phyloP scores from a whole-genome alignment of 78 protist species.

The Parvularia atlantis region DNA sequence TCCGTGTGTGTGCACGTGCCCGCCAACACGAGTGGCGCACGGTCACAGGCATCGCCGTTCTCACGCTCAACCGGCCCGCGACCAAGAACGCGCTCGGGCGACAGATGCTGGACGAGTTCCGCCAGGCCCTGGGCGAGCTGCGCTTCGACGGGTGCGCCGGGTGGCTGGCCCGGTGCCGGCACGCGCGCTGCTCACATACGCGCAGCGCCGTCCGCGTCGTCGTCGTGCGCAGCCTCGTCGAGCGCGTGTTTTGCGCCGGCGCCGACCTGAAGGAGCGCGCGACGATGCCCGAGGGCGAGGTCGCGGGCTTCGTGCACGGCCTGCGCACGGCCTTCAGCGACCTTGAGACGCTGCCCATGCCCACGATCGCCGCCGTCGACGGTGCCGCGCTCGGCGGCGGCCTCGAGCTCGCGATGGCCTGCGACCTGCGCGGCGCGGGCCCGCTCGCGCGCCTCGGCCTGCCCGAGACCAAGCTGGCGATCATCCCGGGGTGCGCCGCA shows the following conservation, averaged over 20 bases:
- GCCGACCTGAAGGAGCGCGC: constrained; percentile 88
- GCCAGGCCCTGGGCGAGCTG: constrained; percentile 4
- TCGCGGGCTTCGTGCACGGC: constrained; percentile 50
- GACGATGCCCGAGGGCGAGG: constrained; percentile 61
- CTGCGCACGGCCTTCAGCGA: constrained; percentile 51
- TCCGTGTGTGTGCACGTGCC: no score
- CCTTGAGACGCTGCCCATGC: constrained; percentile 58
- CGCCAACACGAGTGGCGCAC: no score
- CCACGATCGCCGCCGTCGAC: constrained; percentile 67
- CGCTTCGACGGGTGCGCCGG: constrained; percentile 23
- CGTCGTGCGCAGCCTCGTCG: constrained; percentile 21
- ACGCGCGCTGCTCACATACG: no score
- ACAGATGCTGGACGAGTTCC: constrained; percentile 21
- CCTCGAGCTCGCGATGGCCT: constrained; percentile 78
- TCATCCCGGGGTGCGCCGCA: constrained; percentile 68
- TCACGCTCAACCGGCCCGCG: constrained; percentile 41
- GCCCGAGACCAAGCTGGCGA: constrained; percentile 72
- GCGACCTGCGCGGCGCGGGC: constrained; percentile 65
- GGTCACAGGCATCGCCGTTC: constrained; percentile 37
- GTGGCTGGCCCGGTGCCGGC: no score
- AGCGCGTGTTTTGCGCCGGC: constrained; percentile 81
- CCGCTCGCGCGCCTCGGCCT: constrained; percentile 43
- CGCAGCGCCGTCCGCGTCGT: constrained; percentile 23
- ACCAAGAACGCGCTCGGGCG: constrained; percentile 53
- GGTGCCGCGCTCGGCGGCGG: constrained; percentile 91